A percentile compares a stretch with the other conserved stretches of the same genome.
phyloP scores from a whole-genome alignment of 192 early-diverging fungal genomes.

The Piromyces sp. region DNA sequence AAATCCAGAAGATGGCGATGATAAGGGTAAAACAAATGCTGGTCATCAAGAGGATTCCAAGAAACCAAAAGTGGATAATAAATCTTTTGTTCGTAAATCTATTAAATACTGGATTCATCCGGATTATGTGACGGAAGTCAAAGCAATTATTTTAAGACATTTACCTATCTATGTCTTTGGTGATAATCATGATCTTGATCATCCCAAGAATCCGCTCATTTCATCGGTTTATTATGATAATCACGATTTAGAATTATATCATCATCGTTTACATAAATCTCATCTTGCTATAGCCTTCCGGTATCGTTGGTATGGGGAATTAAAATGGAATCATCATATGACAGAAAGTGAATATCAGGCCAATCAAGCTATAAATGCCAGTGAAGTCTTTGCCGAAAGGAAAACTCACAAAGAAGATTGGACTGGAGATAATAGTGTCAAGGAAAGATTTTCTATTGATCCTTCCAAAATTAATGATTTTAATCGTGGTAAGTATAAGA shows the following conservation, averaged over 20 bases:
- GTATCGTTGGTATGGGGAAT: background rate
- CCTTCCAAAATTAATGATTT: background rate
- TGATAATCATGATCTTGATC: conserved; percentile 12
- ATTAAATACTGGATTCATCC: background rate
- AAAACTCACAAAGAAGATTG: conserved; percentile 92
- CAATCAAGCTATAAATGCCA: conserved; percentile 55
- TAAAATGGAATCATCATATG: background rate
- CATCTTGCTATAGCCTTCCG: conserved; percentile 59
- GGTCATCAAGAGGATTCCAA: background rate
- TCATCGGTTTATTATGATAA: conserved; percentile 91
- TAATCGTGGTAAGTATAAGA: background rate
- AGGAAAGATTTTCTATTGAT: conserved; percentile 67
- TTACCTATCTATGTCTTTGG: conserved; percentile 80
- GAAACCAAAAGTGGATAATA: background rate
- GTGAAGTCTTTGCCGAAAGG: conserved; percentile 89
- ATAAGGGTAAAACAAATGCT: too few species aligned
- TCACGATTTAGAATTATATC: conserved; percentile 69
- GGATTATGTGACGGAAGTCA: conserved; percentile 88
- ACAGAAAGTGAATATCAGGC: conserved; percentile 5
- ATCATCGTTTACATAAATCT: conserved; percentile 65
- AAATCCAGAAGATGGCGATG: background rate
- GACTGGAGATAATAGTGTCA: conserved; percentile 62
- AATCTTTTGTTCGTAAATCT: background rate
- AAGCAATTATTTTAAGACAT: conserved; percentile 73
- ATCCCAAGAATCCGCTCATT: conserved; percentile 60